A percentile compares a stretch with the other conserved stretches of the same genome.
phyloP scores from a whole-genome alignment of 257 asterid species.

The Nicotiana tomentosiformis region DNA sequence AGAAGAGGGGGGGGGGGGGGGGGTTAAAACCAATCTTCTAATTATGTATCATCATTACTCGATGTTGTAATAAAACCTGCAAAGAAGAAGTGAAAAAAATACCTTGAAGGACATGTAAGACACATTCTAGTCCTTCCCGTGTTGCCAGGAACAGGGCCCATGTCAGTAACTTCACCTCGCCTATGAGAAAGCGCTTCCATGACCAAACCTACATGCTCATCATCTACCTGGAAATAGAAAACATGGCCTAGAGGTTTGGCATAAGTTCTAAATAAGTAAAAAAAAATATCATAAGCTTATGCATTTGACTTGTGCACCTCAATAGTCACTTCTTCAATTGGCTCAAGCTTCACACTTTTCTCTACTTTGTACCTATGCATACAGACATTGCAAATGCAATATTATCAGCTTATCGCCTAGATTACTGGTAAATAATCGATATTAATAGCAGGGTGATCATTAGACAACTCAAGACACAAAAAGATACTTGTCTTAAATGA shows the following conservation, averaged over 20 bases:
- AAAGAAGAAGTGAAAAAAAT: conserved; percentile 17
- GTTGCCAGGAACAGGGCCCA: conserved; percentile 96
- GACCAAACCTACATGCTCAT: conserved; percentile 89
- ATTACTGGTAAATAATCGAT: neutral
- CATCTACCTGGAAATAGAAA: conserved; percentile 60
- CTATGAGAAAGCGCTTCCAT: conserved; percentile 98
- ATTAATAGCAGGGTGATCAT: neutral
- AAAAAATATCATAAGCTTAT: neutral
- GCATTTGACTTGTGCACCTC: conserved; percentile 46
- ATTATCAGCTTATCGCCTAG: neutral
- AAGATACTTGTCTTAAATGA: neutral
- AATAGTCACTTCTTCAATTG: conserved; percentile 98
- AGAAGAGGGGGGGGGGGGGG: neutral
- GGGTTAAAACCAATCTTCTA: neutral
- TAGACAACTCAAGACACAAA: neutral
- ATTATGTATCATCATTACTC: neutral
- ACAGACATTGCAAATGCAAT: neutral
- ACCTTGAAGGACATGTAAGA: conserved; percentile 96
- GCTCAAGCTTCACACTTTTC: conserved; percentile 79
- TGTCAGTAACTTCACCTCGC: conserved; percentile 82
- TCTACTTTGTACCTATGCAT: conserved; percentile 74
- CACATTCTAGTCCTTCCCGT: conserved; percentile 85
- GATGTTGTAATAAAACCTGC: neutral
- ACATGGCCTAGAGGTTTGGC: conserved; percentile 10
- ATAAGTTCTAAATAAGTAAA: neutral